phyloP scores from a whole-genome alignment of 495 filamentous ascomycete genomes.

The Corynascus novoguineensis region DNA sequence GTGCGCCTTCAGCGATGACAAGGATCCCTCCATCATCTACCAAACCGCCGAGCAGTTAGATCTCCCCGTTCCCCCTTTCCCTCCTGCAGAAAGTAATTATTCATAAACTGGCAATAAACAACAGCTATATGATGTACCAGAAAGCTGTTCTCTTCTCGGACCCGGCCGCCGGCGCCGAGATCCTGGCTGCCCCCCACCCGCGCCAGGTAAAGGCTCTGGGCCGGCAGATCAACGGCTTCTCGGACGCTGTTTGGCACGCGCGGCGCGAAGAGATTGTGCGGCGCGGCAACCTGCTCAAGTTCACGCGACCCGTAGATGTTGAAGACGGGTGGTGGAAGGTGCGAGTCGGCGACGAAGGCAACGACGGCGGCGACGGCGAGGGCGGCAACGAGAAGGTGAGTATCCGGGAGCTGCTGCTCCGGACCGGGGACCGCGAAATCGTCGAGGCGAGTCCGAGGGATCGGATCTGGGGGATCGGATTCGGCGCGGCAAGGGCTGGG shows the following conservation, averaged over 20 bases:
- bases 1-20: conserved; percentile 27
- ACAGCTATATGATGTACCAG: conserved; percentile 59
- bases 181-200: conserved; percentile 41
- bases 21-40: conserved; percentile 24
- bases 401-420: conserved; percentile 40
- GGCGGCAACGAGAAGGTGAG: not conserved
- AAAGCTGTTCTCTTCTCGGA: conserved; percentile 54
- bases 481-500: conserved; percentile 44
- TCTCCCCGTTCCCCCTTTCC: not conserved
- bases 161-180: conserved; percentile 30
- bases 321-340: conserved; percentile 8
- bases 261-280: conserved; percentile 53
- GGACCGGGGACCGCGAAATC: conserved; percentile 54
- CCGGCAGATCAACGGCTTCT: conserved; percentile 50
- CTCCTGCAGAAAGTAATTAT: not conserved
- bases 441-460: conserved; percentile 61
- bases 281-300: conserved; percentile 57
- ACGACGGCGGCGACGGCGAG: not conserved
- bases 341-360: not conserved
- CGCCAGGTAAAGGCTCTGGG: conserved; percentile 51
- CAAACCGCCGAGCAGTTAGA: conserved; percentile 34
- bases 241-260: conserved; percentile 47
- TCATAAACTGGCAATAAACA: not conserved
- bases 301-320: conserved; percentile 34
- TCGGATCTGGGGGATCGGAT: conserved; percentile 64